These are phyloP conservation scores for Penicillium samsonianum DNA, from an alignment of 495 filamentous ascomycete genomes.

Conservation along the genomic window DNA sequence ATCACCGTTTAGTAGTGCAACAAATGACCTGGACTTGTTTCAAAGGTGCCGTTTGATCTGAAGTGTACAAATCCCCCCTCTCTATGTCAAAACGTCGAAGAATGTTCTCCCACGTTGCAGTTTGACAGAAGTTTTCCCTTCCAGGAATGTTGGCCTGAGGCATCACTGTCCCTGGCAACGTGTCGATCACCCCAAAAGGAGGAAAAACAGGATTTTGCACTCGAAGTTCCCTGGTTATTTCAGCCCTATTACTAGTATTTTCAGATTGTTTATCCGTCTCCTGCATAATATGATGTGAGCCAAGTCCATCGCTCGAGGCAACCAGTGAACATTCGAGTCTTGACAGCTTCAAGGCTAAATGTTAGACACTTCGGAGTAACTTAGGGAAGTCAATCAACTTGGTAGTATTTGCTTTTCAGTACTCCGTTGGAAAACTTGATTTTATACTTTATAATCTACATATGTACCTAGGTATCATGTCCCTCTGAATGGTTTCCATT, in stretches of 20 bases:
- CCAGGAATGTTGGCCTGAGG: conserved; percentile 25
- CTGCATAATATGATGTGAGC: conserved; percentile 1
- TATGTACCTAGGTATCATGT: too few relatives aligned
- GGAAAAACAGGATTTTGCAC: conserved; percentile 12
- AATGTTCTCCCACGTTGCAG: conserved; percentile 17
- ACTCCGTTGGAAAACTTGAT: too few relatives aligned
- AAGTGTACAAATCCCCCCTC: not conserved
- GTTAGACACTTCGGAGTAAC: too few relatives aligned
- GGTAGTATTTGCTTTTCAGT: too few relatives aligned
- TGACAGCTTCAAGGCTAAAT: too few relatives aligned
- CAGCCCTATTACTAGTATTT: too few relatives aligned
- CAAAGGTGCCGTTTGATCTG: not conserved
- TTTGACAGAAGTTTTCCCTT: conserved; percentile 7
- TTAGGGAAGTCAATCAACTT: too few relatives aligned
- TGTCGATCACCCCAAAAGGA: conserved; percentile 6
- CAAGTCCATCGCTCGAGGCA: conserved; percentile 1
- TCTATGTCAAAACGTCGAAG: not conserved
- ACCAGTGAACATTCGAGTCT: too few relatives aligned
- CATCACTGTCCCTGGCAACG: conserved; percentile 1
- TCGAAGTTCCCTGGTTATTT: too few relatives aligned
- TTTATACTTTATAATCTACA: too few relatives aligned
- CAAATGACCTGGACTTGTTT: not conserved
- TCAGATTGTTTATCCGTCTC: too few relatives aligned
- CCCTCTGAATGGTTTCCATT: too few relatives aligned
- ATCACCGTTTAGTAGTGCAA: conserved; percentile 16